Evolutionary conservation across 345 rosid genomes (phyloP).

Genomic region (Populus alba): DNA sequence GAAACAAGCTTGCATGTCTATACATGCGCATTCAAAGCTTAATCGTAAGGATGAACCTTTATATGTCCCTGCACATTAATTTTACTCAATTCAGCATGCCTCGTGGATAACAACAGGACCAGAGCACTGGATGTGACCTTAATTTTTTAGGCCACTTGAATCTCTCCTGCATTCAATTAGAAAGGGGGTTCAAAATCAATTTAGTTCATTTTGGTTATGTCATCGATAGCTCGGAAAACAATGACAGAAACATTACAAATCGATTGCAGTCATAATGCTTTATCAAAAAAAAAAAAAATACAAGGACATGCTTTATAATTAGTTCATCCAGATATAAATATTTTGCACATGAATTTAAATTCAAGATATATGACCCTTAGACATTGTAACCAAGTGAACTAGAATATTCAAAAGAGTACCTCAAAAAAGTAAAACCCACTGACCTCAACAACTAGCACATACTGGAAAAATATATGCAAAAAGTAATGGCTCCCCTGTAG

Average conservation of each 20-base stretch:
- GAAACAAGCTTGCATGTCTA: constrained; percentile 2
- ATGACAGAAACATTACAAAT: not conserved
- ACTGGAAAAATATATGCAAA: not conserved
- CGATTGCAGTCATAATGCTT: not conserved
- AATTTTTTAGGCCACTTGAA: constrained; percentile 83
- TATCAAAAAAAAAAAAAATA: no score
- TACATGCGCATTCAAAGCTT: not conserved
- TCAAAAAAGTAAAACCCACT: not conserved
- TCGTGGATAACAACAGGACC: constrained; percentile 70
- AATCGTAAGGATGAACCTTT: constrained; percentile 46
- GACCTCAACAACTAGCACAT: not conserved
- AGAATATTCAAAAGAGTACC: not conserved
- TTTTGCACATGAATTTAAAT: no score
- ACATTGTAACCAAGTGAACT: not conserved
- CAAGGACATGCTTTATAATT: not conserved
- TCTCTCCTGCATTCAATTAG: constrained; percentile 56
- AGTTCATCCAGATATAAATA: not conserved
- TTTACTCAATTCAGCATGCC: constrained; percentile 64
- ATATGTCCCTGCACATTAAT: constrained; percentile 71
- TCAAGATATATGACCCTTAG: not conserved
- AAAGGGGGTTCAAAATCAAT: not conserved
- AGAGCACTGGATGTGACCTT: constrained; percentile 84
- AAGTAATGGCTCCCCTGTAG: not conserved
- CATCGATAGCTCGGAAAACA: not conserved
- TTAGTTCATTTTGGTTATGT: not conserved